These are phyloP conservation scores for Neurospora tetraspora DNA, from an alignment of 495 filamentous ascomycete species.

Conservation along the genomic window DNA sequence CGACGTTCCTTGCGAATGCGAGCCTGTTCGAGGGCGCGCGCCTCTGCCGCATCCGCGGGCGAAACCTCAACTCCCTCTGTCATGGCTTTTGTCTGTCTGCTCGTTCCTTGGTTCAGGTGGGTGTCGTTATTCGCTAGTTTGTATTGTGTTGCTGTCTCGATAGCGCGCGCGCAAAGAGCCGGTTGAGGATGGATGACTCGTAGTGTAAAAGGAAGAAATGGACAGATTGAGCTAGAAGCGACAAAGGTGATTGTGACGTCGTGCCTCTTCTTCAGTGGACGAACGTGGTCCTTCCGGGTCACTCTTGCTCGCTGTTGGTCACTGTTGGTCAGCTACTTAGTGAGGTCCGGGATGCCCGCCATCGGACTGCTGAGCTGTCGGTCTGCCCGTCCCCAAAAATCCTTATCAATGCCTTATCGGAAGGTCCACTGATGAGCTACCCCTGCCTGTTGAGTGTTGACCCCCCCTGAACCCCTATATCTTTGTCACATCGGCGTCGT, in stretches of 20 bases:
- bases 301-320: background rate
- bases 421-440: background rate
- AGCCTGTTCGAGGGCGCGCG: conserved; percentile 64
- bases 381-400: background rate
- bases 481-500: background rate
- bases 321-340: background rate
- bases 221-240: background rate
- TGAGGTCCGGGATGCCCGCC: background rate
- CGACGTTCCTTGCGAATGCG: conserved; percentile 81
- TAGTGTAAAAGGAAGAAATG: background rate
- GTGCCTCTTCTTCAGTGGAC: background rate
- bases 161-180: background rate
- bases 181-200: background rate
- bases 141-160: background rate
- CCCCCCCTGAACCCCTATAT: background rate
- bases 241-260: background rate
- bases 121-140: too few relatives aligned
- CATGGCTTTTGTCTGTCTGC: conserved; percentile 11
- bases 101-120: background rate
- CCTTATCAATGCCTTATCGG: background rate
- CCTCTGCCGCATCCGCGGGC: conserved; percentile 38
- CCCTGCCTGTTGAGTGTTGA: background rate
- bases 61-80: conserved; percentile 8
- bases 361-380: background rate
- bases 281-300: background rate